These are phyloP conservation scores for Entoloma clypeatum DNA, from an alignment of 1,284 basidiomycete genomes.

Conservation along the genomic window DNA sequence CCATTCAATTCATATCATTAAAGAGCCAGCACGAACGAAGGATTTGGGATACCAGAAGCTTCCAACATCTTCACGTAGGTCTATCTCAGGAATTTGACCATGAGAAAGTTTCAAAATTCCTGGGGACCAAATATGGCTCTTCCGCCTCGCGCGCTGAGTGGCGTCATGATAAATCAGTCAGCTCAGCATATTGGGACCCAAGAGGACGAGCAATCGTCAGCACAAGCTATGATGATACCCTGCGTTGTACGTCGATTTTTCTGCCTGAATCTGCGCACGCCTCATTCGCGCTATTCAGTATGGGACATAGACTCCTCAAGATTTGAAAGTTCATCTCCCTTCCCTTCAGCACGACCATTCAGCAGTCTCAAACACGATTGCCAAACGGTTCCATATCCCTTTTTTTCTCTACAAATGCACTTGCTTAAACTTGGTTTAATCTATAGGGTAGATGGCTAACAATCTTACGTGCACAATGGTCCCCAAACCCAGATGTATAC, in stretches of 20 bases:
- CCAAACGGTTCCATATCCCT: conserved; percentile 53
- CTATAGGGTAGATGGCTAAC: conserved; percentile 74
- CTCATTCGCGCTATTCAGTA: conserved; percentile 39
- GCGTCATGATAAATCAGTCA: conserved; percentile 69
- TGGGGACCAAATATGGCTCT: conserved; percentile 47
- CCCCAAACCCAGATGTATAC: conserved; percentile 67
- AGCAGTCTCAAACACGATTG: conserved; percentile 64
- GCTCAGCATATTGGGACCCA: conserved; percentile 79
- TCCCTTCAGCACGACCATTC: conserved; percentile 61
- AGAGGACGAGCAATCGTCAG: conserved; percentile 71
- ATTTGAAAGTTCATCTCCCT: conserved; percentile 42
- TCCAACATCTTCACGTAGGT: conserved; percentile 39
- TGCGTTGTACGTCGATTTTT: conserved; percentile 52
- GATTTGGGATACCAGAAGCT: conserved; percentile 73
- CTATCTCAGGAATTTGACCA: conserved; percentile 44
- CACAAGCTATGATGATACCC: conserved; percentile 74
- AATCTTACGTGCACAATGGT: conserved; percentile 71
- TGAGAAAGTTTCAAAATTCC: conserved; percentile 45
- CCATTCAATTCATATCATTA: no score
- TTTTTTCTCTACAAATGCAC: neutral
- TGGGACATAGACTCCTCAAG: conserved; percentile 60
- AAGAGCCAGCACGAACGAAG: no score
- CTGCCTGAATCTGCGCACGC: neutral
- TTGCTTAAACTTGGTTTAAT: conserved; percentile 1
- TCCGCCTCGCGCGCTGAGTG: conserved; percentile 58